Base-by-base conservation (phyloP, 2,329 filamentous ascomycete genomes). In the Trichoderma endophyticum region DNA sequence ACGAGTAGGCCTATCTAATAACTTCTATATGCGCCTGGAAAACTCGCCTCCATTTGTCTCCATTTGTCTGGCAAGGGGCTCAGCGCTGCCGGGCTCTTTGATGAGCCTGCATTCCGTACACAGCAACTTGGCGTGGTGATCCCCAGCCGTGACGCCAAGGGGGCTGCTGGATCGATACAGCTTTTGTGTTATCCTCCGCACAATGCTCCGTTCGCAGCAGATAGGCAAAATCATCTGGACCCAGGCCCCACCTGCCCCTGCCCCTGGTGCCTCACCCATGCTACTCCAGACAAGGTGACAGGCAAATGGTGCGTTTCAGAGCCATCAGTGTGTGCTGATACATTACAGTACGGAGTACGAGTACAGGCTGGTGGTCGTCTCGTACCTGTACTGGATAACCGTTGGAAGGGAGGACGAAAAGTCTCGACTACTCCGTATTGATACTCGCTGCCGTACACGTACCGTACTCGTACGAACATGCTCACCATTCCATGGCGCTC, bases 231-330 rank as follows among this genome's bases (percentile, higher is more conserved):
- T 48, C 57, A 62, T 68, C 66, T 34, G 66, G 56, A 14, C 21
- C 57, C 57, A 36, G 39, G 48, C 66, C 18, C 66, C 66, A 70
- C 66, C 28, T 28, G 57, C 66, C 66, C 66, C 66, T 69, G 66
- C 66, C 66, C 66, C 66, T 70, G 66, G 66, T 57, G 66, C 39
- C 43, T 70, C 66, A 28, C 21, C 57, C 66, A 51, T 69, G 66
- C 66, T 51, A 51, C 66, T 69, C 66, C 66, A 69, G 66, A 69
- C 56, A 34, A 61, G 64, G 66, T 61, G 66, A 70, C 66, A 54
- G 66, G 36, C 66, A 62, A 62, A 61, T 70, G 66, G 66, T 70
- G 66, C 57, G 66, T 70, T 70, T 70, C 66, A 70, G 66, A 57
- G 24, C 32, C 12, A 26, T 61, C 56, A 26, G 34, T 61, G 32